Percentiles rank a stretch among this genome's conserved stretches.
phyloP scores from a whole-genome alignment of 257 asterid species.

The Solanum habrochaites region DNA sequence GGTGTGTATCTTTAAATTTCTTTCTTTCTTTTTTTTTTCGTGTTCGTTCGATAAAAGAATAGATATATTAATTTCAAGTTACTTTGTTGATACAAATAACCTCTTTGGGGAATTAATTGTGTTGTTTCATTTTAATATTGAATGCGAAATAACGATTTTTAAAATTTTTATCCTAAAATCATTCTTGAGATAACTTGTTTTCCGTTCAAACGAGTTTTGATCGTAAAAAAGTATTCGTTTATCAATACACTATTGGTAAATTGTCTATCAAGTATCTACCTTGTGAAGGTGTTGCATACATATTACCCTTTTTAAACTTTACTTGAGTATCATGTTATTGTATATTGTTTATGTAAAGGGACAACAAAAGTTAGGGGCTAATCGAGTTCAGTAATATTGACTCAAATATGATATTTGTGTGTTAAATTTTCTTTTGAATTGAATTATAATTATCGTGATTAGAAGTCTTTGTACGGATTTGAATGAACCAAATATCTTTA shows the following conservation, averaged over 20 bases:
- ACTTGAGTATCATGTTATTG: not conserved
- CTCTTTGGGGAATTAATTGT: rapidly evolving
- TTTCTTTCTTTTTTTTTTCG: not conserved
- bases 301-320: not conserved
- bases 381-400: not conserved
- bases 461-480: not conserved
- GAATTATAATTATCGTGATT: not conserved
- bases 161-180: not conserved
- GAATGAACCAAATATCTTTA: not conserved
- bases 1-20: conserved; percentile 39
- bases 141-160: not conserved
- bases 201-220: not conserved
- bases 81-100: not conserved
- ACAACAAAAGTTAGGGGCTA: not conserved
- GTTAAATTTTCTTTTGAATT: not conserved
- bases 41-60: too few species aligned
- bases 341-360: not conserved
- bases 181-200: not conserved
- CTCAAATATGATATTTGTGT: not conserved
- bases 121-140: rapidly evolving
- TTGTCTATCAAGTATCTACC: not conserved
- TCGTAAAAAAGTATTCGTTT: not conserved
- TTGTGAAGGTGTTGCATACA: rapidly evolving
- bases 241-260: not conserved
- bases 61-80: too few species aligned